These are phyloP conservation scores for Soucietia sequanensis DNA, from an alignment of 805 yeast species.

Conservation along the genomic window DNA sequence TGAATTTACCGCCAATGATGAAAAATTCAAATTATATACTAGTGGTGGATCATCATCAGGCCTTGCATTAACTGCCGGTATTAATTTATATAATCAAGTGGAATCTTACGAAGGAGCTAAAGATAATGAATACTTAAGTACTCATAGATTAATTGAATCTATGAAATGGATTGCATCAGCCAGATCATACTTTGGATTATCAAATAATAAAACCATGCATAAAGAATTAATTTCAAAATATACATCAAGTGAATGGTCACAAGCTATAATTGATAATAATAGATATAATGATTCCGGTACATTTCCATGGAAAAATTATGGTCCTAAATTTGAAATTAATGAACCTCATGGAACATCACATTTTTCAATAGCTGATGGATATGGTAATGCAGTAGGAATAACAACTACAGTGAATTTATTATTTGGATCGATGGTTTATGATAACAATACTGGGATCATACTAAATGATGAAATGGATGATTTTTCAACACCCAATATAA, in stretches of 20 bases:
- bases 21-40: slow-evolving; percentile 30
- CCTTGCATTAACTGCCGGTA: slow-evolving; percentile 72
- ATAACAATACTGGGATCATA: slow-evolving; percentile 76
- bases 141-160: slow-evolving; percentile 73
- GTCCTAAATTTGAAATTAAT: slow-evolving; percentile 72
- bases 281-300: slow-evolving; percentile 60
- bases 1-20: slow-evolving; percentile 13
- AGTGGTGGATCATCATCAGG: slow-evolving; percentile 82
- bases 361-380: slow-evolving; percentile 71
- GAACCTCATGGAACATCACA: slow-evolving; percentile 94
- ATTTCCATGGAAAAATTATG: slow-evolving; percentile 66
- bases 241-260: slow-evolving; percentile 57
- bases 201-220: slow-evolving; percentile 40
- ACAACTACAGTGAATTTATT: slow-evolving; percentile 85
- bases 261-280: slow-evolving; percentile 34
- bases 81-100: slow-evolving; percentile 56
- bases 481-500: slow-evolving; percentile 67
- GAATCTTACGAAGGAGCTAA: too few species aligned
- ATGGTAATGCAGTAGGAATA: slow-evolving; percentile 77
- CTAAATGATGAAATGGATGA: slow-evolving; percentile 95
- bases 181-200: slow-evolving; percentile 85
- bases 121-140: slow-evolving; percentile 31
- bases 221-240: slow-evolving; percentile 39
- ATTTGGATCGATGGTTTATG: slow-evolving; percentile 84
- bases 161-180: slow-evolving; percentile 95